A percentile compares a stretch with the other conserved stretches of the same genome.
These are phyloP conservation scores for Orbilia brochopaga DNA, from an alignment of 2,329 filamentous ascomycete species.

Conservation along the genomic window DNA sequence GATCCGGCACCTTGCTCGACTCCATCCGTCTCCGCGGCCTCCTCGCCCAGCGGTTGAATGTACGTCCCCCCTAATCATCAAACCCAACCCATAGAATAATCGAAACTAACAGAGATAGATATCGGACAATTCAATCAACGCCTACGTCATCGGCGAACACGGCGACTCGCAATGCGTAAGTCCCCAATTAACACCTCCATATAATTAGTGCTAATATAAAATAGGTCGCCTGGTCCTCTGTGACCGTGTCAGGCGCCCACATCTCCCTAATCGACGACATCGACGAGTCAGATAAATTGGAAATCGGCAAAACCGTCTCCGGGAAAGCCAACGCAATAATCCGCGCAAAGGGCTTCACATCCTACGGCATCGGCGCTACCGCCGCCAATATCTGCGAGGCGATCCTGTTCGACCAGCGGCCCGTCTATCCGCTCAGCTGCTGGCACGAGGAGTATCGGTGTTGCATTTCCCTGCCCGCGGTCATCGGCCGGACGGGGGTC, in stretches of 20 bases:
- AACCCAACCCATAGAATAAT: constrained; percentile 54
- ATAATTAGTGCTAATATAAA: background rate
- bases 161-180: constrained; percentile 56
- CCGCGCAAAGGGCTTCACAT: constrained; percentile 56
- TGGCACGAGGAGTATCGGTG: constrained; percentile 51
- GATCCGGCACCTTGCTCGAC: constrained; percentile 57
- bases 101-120: constrained; percentile 53
- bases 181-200: background rate
- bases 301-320: constrained; percentile 53
- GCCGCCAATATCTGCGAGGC: constrained; percentile 56
- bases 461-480: constrained; percentile 44
- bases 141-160: constrained; percentile 57
- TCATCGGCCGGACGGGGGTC: constrained; percentile 42
- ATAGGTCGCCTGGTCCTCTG: constrained; percentile 56
- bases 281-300: constrained; percentile 53
- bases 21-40: constrained; percentile 55
- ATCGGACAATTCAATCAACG: constrained; percentile 56
- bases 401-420: constrained; percentile 56
- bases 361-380: constrained; percentile 56
- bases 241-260: constrained; percentile 55
- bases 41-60: constrained; percentile 39
- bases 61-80: constrained; percentile 42
- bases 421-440: constrained; percentile 55
- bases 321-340: constrained; percentile 57
- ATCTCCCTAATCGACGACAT: constrained; percentile 53